phyloP scores from a whole-genome alignment of 345 rosid species.

The Salix viminalis region DNA sequence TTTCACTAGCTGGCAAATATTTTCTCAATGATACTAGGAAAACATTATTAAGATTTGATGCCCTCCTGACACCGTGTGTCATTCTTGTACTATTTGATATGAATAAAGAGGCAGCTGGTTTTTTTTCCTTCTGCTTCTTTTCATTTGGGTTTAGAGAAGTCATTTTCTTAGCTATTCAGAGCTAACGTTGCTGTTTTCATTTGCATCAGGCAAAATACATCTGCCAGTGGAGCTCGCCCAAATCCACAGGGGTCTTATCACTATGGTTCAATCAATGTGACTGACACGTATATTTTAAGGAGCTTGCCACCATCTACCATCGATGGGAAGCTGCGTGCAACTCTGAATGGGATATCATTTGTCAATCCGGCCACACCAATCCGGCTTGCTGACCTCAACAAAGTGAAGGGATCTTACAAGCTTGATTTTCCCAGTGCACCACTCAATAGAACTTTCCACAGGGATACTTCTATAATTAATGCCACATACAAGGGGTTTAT shows the following conservation, averaged over 20 bases:
- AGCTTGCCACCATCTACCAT: conserved; percentile 65
- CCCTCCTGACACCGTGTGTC: not conserved
- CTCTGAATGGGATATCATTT: conserved; percentile 85
- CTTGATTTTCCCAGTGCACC: conserved; percentile 81
- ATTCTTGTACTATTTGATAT: not conserved
- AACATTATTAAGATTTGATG: not conserved
- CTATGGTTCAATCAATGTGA: conserved; percentile 80
- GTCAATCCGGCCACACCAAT: conserved; percentile 62
- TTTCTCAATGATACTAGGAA: not conserved
- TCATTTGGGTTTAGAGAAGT: not conserved
- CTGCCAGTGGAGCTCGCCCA: conserved; percentile 97
- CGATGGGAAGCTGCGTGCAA: conserved; percentile 54
- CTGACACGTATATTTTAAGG: conserved; percentile 58
- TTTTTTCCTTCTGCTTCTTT: not conserved
- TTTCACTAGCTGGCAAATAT: not conserved
- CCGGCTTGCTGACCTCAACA: conserved; percentile 64
- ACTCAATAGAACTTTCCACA: conserved; percentile 44
- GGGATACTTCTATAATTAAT: conserved; percentile 69
- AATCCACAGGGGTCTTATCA: conserved; percentile 96
- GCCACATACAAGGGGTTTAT: conserved; percentile 87
- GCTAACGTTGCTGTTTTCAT: conserved; percentile 4
- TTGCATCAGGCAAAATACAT: conserved; percentile 64
- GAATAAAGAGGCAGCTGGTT: not conserved
- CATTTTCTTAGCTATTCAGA: not conserved
- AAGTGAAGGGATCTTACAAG: conserved; percentile 78